Evolutionary conservation across 805 yeast species (phyloP), one percentile per base, ranked within the genome.

Genomic region (Candida namnaoensis): DNA sequence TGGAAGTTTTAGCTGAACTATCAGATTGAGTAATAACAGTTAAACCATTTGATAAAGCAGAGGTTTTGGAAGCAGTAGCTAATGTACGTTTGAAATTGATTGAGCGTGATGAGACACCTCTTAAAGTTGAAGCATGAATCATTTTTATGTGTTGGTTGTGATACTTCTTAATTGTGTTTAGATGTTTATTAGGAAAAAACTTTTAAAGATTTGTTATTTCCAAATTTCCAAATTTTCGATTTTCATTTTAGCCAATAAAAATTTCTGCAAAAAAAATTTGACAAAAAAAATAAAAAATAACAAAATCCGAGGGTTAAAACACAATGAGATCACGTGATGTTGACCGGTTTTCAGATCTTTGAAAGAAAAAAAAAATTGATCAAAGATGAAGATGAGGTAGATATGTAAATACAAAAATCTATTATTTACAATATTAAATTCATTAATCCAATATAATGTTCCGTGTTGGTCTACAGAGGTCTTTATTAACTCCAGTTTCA

Each of bases 31-130:
- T 70, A 47, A 88, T 88, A 50, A 85, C 74, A 46, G 84, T 76
- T 46, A 83, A 65, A 52, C 95, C 95, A 61, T 81, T 84, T 49
- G 80, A 65, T 53, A 85, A 69, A 46, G 83, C 77, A 51, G 95
- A 80, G 47, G 90, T 78, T 60, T 74, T 74, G 44, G 79, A 64
- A 36, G 74, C 59, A 48, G 85, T 72, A 54, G 83, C 74, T 55
- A 78, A 68, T 53, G 75, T 64, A 65, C 86, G 81, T 60, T 57
- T 44, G 38, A 45, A 38, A 33, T 50, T 44, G 37, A 36, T 43
- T 13, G 49, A 28, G 30, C 47, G 44, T 32, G 36, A 42, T 14
- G 55, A 43, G 36, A 44, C 36, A 41, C 43, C 46, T 25, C 48
- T 41, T 43, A 49, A 42, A 47, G 49, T 42, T 48, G 49, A 46